Conservation (phyloP, 805 yeast genomes). For the Hanseniaspora pseudoguilliermondii region DNA sequence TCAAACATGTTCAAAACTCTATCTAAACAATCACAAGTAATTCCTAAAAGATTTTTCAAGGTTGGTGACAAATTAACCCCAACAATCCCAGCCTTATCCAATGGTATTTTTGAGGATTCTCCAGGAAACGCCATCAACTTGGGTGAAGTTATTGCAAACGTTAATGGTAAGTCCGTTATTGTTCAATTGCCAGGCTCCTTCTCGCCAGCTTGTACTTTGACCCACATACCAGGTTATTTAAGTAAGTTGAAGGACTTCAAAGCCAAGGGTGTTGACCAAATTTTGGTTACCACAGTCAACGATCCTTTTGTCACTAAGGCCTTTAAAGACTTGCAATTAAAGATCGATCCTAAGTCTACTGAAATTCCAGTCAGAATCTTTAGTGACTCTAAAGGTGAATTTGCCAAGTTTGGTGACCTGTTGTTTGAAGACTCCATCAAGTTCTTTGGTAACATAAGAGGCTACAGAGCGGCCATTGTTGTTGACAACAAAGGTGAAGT, state of each 20-base stretch:
- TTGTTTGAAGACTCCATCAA: slow-evolving; percentile 56
- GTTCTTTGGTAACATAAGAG: slow-evolving; percentile 64
- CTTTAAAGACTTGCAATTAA: slow-evolving; percentile 43
- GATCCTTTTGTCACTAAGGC: slow-evolving; percentile 78
- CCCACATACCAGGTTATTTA: slow-evolving; percentile 61
- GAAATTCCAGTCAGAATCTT: slow-evolving; percentile 38
- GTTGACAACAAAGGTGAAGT: slow-evolving; percentile 61
- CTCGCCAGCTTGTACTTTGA: slow-evolving; percentile 67
- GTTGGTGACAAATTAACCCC: slow-evolving; percentile 56
- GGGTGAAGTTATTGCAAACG: slow-evolving; percentile 31
- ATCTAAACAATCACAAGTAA: background rate
- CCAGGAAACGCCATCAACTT: slow-evolving; percentile 53
- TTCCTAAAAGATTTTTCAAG: slow-evolving; percentile 24
- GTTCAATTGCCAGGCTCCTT: slow-evolving; percentile 76
- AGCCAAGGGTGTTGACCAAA: slow-evolving; percentile 48
- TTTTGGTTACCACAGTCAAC: slow-evolving; percentile 67
- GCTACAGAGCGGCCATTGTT: slow-evolving; percentile 62
- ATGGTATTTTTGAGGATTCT: slow-evolving; percentile 35
- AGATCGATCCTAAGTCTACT: slow-evolving; percentile 15
- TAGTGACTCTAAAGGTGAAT: slow-evolving; percentile 71
- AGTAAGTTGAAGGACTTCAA: slow-evolving; percentile 38
- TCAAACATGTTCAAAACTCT: background rate
- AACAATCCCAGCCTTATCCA: slow-evolving; percentile 30
- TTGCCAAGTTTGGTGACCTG: slow-evolving; percentile 51
- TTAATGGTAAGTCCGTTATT: slow-evolving; percentile 39